Percentiles rank a stretch among this genome's conserved stretches.
Conservation (phyloP, 1,139 yeast genomes). For the Zygosaccharomyces sapae region DNA sequence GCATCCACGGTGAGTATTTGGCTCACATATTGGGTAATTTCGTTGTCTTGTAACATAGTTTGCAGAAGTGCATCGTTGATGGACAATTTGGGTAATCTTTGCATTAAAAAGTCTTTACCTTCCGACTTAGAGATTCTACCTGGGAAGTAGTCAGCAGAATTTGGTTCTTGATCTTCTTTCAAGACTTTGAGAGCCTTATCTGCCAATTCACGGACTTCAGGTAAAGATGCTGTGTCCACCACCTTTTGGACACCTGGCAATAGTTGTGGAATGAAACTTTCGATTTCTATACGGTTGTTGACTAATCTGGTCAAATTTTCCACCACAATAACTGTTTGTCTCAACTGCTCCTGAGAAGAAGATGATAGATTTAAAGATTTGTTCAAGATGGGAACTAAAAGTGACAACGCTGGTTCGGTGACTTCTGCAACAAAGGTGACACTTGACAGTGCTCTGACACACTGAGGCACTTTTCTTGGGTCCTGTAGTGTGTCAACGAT, state of each 20-base stretch:
- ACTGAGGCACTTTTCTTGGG: constrained; percentile 82
- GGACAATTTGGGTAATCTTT: constrained; percentile 35
- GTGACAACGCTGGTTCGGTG: constrained; percentile 88
- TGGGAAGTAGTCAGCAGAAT: constrained; percentile 52
- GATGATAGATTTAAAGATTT: constrained; percentile 88
- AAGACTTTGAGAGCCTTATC: constrained; percentile 77
- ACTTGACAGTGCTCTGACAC: constrained; percentile 83
- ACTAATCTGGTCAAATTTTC: constrained; percentile 95
- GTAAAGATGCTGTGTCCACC: constrained; percentile 83
- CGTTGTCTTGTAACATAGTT: constrained; percentile 37
- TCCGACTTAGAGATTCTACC: constrained; percentile 62
- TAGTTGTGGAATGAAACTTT: constrained; percentile 76
- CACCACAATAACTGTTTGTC: constrained; percentile 94
- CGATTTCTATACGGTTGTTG: constrained; percentile 89
- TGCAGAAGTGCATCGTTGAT: constrained; percentile 18
- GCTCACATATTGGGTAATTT: constrained; percentile 49
- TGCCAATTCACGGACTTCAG: constrained; percentile 94
- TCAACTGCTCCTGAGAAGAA: constrained; percentile 82
- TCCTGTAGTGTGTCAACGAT: constrained; percentile 86
- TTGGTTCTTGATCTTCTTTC: constrained; percentile 69
- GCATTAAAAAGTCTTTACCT: constrained; percentile 46
- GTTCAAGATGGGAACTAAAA: constrained; percentile 87
- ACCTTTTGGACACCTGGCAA: constrained; percentile 90
- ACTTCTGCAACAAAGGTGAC: constrained; percentile 98
- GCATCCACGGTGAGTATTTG: constrained; percentile 64